Conservation (phyloP, 1,284 basidiomycete species). For the Cryptococcus neoformans region DNA sequence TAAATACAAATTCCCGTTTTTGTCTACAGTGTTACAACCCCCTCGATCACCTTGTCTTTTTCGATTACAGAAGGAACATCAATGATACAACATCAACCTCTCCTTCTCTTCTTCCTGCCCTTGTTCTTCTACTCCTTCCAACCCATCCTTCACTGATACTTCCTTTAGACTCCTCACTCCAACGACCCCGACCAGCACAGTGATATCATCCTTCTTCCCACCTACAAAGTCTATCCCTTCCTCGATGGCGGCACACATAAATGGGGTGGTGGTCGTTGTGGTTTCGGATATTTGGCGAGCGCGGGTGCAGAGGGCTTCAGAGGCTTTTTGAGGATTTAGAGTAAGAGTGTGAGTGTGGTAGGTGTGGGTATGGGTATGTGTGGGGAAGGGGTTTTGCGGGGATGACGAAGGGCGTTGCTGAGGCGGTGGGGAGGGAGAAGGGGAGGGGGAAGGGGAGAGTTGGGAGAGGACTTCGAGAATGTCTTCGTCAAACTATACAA, state of each 20-base stretch:
- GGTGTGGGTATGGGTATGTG: too few species aligned
- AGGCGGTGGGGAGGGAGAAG: slow-evolving; percentile 2
- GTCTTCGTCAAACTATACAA: slow-evolving; percentile 74
- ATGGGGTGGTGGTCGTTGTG: slow-evolving; percentile 53
- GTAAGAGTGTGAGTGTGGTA: slow-evolving; percentile 42
- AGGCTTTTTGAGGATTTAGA: slow-evolving; percentile 51
- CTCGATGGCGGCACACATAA: slow-evolving; percentile 56
- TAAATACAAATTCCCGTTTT: too few species aligned
- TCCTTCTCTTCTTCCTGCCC: neutral
- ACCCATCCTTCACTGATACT: neutral
- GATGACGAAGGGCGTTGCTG: slow-evolving; percentile 1
- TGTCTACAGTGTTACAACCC: too few species aligned
- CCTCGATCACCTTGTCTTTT: too few species aligned
- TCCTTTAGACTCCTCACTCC: slow-evolving; percentile 18
- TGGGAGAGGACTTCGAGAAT: slow-evolving; percentile 81
- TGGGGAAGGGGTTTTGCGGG: slow-evolving; percentile 10
- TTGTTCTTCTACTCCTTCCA: neutral
- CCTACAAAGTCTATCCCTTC: slow-evolving; percentile 55
- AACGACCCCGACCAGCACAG: slow-evolving; percentile 46
- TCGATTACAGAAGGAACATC: too few species aligned
- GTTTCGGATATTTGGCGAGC: slow-evolving; percentile 55
- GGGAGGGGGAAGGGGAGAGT: slow-evolving; percentile 53
- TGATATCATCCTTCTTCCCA: slow-evolving; percentile 49
- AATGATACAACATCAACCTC: too few species aligned
- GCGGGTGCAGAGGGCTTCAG: slow-evolving; percentile 53